Percentiles rank a stretch among this genome's conserved stretches.
Conservation (phyloP, 2,329 filamentous ascomycete genomes). For the Juglanconis oblonga region DNA sequence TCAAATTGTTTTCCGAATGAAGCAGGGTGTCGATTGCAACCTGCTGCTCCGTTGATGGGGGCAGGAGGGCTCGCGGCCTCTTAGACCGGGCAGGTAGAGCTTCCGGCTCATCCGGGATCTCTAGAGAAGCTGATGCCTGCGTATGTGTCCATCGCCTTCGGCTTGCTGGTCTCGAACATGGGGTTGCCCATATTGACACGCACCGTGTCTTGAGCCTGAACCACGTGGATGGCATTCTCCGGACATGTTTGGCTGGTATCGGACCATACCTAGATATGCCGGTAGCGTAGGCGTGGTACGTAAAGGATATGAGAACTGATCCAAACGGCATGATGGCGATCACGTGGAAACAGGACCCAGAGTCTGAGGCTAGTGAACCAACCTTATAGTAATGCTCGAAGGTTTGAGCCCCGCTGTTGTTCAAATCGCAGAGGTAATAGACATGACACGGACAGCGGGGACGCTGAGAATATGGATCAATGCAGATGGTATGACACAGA, state of each 20-base stretch:
- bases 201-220: not conserved
- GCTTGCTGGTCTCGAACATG: not conserved
- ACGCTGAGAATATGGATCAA: too few species aligned
- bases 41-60: conserved; percentile 12
- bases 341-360: not conserved
- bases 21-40: conserved; percentile 11
- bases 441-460: too few species aligned
- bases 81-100: not conserved
- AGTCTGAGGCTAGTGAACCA: not conserved
- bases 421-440: not conserved
- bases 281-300: too few species aligned
- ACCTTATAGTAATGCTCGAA: not conserved
- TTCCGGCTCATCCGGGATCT: not conserved
- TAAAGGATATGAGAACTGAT: not conserved
- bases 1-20: conserved; percentile 7
- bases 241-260: too few species aligned
- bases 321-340: not conserved
- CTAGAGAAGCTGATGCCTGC: not conserved
- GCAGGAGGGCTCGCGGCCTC: not conserved
- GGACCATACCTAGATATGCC: too few species aligned
- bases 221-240: too few species aligned
- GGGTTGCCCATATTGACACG: not conserved
- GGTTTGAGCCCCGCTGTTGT: not conserved
- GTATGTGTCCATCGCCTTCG: not conserved
- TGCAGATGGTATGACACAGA: too few species aligned